Conservation (phyloP, 129 eudicot species). For the Artemisia argyi region DNA sequence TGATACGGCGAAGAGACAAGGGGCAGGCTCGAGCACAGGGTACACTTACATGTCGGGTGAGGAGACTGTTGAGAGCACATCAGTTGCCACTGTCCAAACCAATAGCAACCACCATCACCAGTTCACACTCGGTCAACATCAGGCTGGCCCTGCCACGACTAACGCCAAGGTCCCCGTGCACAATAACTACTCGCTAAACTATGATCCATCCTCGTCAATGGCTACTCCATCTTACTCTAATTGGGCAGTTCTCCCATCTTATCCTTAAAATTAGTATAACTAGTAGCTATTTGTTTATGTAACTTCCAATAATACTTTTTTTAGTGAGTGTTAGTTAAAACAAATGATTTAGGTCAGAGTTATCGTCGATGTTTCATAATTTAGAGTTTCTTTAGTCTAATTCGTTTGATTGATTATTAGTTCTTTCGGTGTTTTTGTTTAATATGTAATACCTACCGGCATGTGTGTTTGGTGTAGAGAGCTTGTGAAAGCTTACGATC, state of each 20-base stretch:
- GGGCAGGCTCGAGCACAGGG: conserved; percentile 35
- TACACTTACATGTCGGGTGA: conserved; percentile 62
- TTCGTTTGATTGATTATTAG: too few relatives aligned
- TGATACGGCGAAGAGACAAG: conserved; percentile 56
- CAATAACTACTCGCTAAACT: conserved; percentile 48
- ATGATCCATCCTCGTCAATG: conserved; percentile 37
- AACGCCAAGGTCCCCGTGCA: conserved; percentile 2
- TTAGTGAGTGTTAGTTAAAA: neutral
- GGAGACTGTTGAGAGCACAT: conserved; percentile 77
- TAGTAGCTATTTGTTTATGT: conserved; percentile 12
- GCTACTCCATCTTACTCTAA: conserved; percentile 43
- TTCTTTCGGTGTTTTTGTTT: too few relatives aligned
- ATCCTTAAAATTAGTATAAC: conserved; percentile 42
- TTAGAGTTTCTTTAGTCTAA: too few relatives aligned
- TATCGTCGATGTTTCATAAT: neutral
- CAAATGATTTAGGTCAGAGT: neutral
- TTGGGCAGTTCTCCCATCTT: conserved; percentile 55
- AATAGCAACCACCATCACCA: conserved; percentile 31
- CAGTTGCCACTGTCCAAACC: conserved; percentile 41
- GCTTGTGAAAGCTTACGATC: too few relatives aligned
- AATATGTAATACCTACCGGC: too few relatives aligned
- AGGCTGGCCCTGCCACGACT: conserved; percentile 11
- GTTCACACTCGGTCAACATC: conserved; percentile 18
- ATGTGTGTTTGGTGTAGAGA: too few relatives aligned
- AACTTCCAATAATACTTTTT: conserved; percentile 21